Evolutionary conservation across 1,284 basidiomycete species (phyloP), one percentile per base, ranked within the genome.

Genomic region (Boletus albobrunnescens): DNA sequence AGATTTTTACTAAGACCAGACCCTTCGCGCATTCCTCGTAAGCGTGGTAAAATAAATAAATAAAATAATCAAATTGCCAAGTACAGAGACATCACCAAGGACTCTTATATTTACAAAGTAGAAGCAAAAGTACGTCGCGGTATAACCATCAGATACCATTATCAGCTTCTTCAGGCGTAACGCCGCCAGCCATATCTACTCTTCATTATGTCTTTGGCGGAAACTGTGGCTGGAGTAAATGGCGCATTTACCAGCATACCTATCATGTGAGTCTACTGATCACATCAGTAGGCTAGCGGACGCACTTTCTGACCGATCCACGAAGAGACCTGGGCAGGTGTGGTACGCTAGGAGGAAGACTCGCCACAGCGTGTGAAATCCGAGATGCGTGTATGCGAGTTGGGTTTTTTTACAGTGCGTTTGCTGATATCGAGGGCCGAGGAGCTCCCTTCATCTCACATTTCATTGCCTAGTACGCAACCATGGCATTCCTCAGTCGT

Each of bases 401-500:
- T 9, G 65, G 64, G 8, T 67, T 68, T 22, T 68, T 64, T 43
- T 68, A 67, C 40, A 27, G 65, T 67, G 28, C 38, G 3, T 19
- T 30, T 14, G 1, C 41, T n/a, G 6, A 35, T 40, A 12, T 36
- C 26, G 13, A 14, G 13, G 13, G 22, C 6, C 6, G 8, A 24
- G 26, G 8, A 17, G 11, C 13, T 6, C 6, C 3, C 13, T 20
- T 47, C 13, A 37, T 40, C 23, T 0, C 16, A 4, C 13, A 10
- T 31, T 16, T 11, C 31, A 33, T 16, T 30, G 32, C 2, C 19
- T 23, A 64, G 88, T 93, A 40, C 82, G 77, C 62, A 88, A 91
- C 58, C 90, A 94, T 60, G 77, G 79, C 2, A 83, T 94, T 38
- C 67, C 82, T 3, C 73, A 82, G 37, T 56, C 70, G 1, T 64